Evolutionary conservation across 345 rosid species (phyloP).

Genomic region (Arabis hirsuta): DNA sequence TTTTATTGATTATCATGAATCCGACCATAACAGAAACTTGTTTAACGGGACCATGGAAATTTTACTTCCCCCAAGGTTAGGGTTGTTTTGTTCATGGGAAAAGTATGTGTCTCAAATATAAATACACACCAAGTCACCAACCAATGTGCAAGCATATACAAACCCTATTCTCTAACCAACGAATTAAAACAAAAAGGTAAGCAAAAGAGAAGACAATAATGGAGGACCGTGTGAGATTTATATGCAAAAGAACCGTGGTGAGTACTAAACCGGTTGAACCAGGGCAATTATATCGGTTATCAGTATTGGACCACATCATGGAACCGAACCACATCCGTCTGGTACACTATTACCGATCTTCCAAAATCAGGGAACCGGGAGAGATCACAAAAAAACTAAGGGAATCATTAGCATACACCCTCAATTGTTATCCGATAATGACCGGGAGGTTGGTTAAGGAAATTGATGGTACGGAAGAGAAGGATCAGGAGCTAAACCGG

Average conservation of each 20-base stretch:
- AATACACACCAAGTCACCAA: slow-evolving; percentile 14
- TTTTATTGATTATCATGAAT: too few species aligned
- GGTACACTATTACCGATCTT: slow-evolving; percentile 59
- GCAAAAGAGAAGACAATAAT: slow-evolving; percentile 18
- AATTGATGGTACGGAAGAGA: slow-evolving; percentile 28
- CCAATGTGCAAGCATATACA: slow-evolving; percentile 1
- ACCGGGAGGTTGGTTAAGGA: slow-evolving; percentile 60
- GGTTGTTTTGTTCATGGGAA: slow-evolving; percentile 38
- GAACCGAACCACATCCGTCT: slow-evolving; percentile 57
- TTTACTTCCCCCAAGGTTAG: slow-evolving; percentile 20
- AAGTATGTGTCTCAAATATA: slow-evolving; percentile 29
- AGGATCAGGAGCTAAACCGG: slow-evolving; percentile 25
- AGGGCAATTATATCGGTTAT: slow-evolving; percentile 46
- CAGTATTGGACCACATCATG: slow-evolving; percentile 71
- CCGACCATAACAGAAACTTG: slow-evolving; percentile 2
- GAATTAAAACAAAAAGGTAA: not conserved
- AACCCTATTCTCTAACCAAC: not conserved
- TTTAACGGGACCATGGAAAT: slow-evolving; percentile 33
- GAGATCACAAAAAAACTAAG: slow-evolving; percentile 52
- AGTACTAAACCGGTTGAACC: slow-evolving; percentile 65
- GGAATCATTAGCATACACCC: slow-evolving; percentile 55
- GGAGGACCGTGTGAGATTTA: slow-evolving; percentile 37
- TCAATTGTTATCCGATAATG: slow-evolving; percentile 54
- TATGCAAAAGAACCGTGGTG: slow-evolving; percentile 68
- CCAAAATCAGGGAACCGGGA: slow-evolving; percentile 39